A percentile compares a stretch with the other conserved stretches of the same genome.
Conservation (phyloP, 73 alveolate species). For the Paramecium tetraurelia region DNA sequence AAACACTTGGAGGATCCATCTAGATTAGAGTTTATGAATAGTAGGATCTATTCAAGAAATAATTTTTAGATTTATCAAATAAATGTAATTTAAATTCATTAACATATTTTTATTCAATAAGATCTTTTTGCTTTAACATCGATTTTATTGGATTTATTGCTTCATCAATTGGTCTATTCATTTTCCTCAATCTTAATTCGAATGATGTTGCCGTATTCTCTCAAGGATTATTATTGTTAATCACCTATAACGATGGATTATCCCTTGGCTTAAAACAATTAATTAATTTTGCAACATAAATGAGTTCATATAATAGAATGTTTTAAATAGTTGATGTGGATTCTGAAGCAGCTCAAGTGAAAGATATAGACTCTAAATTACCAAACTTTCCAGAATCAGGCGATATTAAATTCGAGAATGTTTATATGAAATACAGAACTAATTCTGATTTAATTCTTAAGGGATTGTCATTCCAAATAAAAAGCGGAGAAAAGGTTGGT, state of each 20-base stretch:
- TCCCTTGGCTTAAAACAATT: conserved; percentile 3
- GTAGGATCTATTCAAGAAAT: background rate
- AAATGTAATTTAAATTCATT: background rate
- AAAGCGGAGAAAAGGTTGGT: conserved; percentile 87
- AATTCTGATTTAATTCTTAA: conserved; percentile 75
- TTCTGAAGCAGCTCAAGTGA: conserved; percentile 28
- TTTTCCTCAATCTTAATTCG: background rate
- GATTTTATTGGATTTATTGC: background rate
- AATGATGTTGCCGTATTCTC: conserved; percentile 28
- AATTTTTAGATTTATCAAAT: background rate
- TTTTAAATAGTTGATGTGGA: background rate
- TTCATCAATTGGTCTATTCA: conserved; percentile 15
- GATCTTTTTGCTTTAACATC: conserved; percentile 22
- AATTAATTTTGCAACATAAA: conserved; percentile 22
- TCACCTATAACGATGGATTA: background rate
- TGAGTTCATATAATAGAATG: conserved; percentile 52
- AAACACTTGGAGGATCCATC: conserved; percentile 11
- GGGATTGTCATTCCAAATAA: conserved; percentile 72
- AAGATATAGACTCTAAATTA: background rate
- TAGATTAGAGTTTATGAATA: background rate
- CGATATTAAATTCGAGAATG: conserved; percentile 66
- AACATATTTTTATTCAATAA: background rate
- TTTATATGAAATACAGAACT: conserved; percentile 82
- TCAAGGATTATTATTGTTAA: conserved; percentile 10
- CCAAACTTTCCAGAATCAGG: conserved; percentile 76